phyloP scores from a whole-genome alignment of 805 yeast species.

The Myxozyma sirexii region DNA sequence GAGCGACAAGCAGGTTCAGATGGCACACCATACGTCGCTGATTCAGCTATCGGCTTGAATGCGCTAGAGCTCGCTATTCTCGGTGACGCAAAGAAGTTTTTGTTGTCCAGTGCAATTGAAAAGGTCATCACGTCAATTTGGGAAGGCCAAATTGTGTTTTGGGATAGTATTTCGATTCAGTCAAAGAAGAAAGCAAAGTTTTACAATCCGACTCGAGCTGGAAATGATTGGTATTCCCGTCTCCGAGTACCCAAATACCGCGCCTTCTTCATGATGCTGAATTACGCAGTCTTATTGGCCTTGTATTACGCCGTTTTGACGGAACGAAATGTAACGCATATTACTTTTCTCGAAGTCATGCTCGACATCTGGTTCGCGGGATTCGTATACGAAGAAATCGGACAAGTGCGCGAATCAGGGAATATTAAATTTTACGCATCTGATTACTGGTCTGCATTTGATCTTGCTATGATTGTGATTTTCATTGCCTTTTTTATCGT shows the following conservation, averaged over 20 bases:
- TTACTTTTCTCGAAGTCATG: constrained; percentile 35
- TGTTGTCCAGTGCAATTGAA: constrained; percentile 39
- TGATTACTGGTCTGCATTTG: constrained; percentile 42
- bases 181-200: constrained; percentile 37
- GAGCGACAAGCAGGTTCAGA: constrained; percentile 23
- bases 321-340: constrained; percentile 24
- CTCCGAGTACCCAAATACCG: constrained; percentile 43
- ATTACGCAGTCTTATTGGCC: constrained; percentile 38
- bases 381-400: constrained; percentile 82
- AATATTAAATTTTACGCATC: constrained; percentile 37
- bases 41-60: constrained; percentile 35
- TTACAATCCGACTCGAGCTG: constrained; percentile 29
- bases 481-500: constrained; percentile 35
- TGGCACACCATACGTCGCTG: constrained; percentile 31
- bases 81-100: constrained; percentile 39
- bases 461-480: constrained; percentile 36
- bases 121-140: constrained; percentile 39
- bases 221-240: constrained; percentile 38
- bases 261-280: constrained; percentile 38
- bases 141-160: constrained; percentile 43
- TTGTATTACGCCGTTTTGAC: constrained; percentile 39
- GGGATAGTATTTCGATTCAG: constrained; percentile 39
- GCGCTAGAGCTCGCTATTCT: constrained; percentile 39
- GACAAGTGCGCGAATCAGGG: constrained; percentile 49
- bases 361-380: constrained; percentile 92